Conservation (phyloP, 2,329 filamentous ascomycete genomes). For the Fonsecaea monophora region DNA sequence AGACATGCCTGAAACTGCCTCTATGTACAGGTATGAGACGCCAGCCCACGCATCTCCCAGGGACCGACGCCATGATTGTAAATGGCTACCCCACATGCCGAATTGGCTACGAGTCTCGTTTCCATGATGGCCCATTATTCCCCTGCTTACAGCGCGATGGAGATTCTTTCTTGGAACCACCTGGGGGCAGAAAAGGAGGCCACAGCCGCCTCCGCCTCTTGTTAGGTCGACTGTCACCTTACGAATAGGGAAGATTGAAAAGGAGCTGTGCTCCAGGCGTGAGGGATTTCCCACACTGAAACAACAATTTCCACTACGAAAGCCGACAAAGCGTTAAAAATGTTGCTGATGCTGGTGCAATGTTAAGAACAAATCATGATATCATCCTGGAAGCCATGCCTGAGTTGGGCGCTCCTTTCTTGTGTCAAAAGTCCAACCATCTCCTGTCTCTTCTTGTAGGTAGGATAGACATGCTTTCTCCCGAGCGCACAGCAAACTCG, state of each 20-base stretch:
- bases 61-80: neutral
- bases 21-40: neutral
- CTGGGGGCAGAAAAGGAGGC: neutral
- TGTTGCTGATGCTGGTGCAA: neutral
- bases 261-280: neutral
- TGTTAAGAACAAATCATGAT: neutral
- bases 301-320: neutral
- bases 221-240: constrained; percentile 8
- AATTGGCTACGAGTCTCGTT: neutral
- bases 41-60: neutral
- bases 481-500: constrained; percentile 1
- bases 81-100: constrained; percentile 8
- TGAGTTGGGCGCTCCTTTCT: neutral
- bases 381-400: neutral
- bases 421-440: neutral
- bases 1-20: constrained; percentile 8
- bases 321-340: neutral
- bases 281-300: neutral
- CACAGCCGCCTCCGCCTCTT: neutral
- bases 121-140: neutral
- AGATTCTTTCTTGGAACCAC: neutral
- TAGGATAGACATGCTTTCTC: neutral
- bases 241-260: neutral
- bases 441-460: neutral
- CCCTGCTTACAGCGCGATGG: constrained; percentile 7